These are phyloP conservation scores for Vigna unguiculata DNA, from an alignment of 306 rosid genomes.

Conservation along the genomic window DNA sequence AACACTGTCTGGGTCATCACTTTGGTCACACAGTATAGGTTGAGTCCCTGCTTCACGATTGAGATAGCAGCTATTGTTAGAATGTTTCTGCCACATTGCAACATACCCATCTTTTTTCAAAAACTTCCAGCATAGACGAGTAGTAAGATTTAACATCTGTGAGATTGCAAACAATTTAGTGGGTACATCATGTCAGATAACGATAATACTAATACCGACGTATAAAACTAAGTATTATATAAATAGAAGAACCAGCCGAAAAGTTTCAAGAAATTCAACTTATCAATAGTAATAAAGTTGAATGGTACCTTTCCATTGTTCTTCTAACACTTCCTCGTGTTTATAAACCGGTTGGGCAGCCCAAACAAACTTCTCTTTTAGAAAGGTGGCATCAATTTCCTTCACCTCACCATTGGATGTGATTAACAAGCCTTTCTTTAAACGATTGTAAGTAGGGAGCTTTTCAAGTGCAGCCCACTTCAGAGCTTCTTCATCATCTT, in stretches of 20 bases:
- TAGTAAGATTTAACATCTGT: conserved; percentile 93
- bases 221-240: too few species aligned
- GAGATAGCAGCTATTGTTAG: conserved; percentile 75
- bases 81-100: conserved; percentile 89
- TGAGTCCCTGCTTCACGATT: conserved; percentile 71
- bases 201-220: too few species aligned
- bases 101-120: conserved; percentile 81
- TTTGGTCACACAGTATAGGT: conserved; percentile 81
- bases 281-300: conserved; percentile 17
- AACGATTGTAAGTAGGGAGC: too few species aligned
- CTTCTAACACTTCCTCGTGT: conserved; percentile 85
- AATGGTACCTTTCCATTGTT: conserved; percentile 93
- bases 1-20: conserved; percentile 81
- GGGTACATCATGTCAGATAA: conserved; percentile 16
- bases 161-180: conserved; percentile 39
- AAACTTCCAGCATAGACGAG: conserved; percentile 88
- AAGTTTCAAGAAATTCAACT: conserved; percentile 32
- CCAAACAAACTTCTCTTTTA: too few species aligned
- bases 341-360: conserved; percentile 98
- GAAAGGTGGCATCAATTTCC: conserved; percentile 61
- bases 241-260: conserved; percentile 24
- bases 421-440: too few species aligned
- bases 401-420: conserved; percentile 54
- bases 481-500: too few species aligned
- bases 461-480: too few species aligned